Base-by-base conservation (phyloP, 2,329 filamentous ascomycete genomes). In the Colletotrichum cuscutae region DNA sequence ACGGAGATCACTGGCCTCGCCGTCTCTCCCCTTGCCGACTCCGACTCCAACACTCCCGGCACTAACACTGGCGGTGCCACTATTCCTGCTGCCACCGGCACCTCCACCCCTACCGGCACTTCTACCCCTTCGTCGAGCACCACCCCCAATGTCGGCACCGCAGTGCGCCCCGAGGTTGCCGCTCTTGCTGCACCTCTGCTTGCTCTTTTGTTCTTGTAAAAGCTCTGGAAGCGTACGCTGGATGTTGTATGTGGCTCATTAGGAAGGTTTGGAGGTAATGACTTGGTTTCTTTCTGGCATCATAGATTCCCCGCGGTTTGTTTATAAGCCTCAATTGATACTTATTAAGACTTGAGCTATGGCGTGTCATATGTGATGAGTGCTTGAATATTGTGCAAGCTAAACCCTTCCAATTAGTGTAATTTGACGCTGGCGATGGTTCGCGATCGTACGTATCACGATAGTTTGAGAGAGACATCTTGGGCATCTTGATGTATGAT, bases 1-100 rank as follows among this genome's bases (percentile, higher is more conserved):
- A 83, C 81, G 22, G 77, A 75, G 53, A 76, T 90, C 68, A 81
- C 79, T 56, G 79, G 80, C 78, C 84, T 90, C 60, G 84, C 85
- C 72, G 86, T 90, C 63, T 82, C 84, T 73, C 83, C 83, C 26
- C 81, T 89, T 1, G 73, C 77, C n/a, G 80, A 85, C 52, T 81
- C 86, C 70, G 80, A 84, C 68, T 81, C 82, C 77, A 89, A 89
- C 82, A 80, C 80, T 75, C 80, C 82, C 13, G 86, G 86, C 76
- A 84, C 80, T 76, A 87, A 86, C 79, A 78, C 77, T 19, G 79
- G 79, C 65, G 75, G 76, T 54, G 46, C 65, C 3, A 62, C 72
- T 11, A 66, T 56, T 22, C 60, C 60, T 26, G 63, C 28, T 42
- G 71, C 37, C 46, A 62, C 53, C 63, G 59, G 67, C 26, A 62